Percentiles rank a stretch among this genome's conserved stretches.
Evolutionary conservation across 352 stramenopile genomes (phyloP).

Genomic region (Phytophthora nicotianae): DNA sequence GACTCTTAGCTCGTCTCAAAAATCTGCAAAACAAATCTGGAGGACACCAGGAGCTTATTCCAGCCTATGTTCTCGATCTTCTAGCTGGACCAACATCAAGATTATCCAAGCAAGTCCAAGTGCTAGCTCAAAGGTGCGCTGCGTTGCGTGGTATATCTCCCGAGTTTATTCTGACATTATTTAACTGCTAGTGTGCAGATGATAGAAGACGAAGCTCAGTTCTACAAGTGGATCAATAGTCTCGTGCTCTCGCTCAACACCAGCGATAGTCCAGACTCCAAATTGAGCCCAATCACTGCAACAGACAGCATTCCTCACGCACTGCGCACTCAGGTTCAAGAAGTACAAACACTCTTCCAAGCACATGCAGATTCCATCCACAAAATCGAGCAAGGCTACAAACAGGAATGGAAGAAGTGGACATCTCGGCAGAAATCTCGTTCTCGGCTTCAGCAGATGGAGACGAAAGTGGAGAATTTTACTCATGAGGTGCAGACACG

Average conservation of each 20-base stretch:
- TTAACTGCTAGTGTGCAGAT: constrained; percentile 51
- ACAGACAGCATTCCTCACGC: not conserved
- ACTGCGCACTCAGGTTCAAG: constrained; percentile 35
- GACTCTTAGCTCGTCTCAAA: constrained; percentile 48
- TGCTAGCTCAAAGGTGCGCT: constrained; percentile 46
- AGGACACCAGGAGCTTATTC: constrained; percentile 33
- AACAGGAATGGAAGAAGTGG: constrained; percentile 49
- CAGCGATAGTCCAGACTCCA: not conserved
- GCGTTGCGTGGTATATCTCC: not conserved
- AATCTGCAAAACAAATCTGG: constrained; percentile 32
- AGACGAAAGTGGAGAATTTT: constrained; percentile 50
- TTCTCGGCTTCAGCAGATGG: constrained; percentile 48
- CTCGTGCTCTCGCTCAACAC: constrained; percentile 38
- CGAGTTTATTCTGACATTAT: not conserved
- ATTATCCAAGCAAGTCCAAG: constrained; percentile 47
- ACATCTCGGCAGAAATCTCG: constrained; percentile 45
- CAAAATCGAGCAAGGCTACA: constrained; percentile 38
- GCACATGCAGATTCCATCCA: constrained; percentile 29
- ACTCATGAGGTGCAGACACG: constrained; percentile 40
- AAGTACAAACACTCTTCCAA: constrained; percentile 37
- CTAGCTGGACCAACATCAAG: constrained; percentile 33
- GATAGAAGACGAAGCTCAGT: constrained; percentile 60
- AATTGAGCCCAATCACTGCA: not conserved
- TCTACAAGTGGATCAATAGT: constrained; percentile 79
- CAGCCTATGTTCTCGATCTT: constrained; percentile 50